These are phyloP conservation scores for Neurospora sp. DNA, from an alignment of 495 filamentous ascomycete species.

Conservation along the genomic window DNA sequence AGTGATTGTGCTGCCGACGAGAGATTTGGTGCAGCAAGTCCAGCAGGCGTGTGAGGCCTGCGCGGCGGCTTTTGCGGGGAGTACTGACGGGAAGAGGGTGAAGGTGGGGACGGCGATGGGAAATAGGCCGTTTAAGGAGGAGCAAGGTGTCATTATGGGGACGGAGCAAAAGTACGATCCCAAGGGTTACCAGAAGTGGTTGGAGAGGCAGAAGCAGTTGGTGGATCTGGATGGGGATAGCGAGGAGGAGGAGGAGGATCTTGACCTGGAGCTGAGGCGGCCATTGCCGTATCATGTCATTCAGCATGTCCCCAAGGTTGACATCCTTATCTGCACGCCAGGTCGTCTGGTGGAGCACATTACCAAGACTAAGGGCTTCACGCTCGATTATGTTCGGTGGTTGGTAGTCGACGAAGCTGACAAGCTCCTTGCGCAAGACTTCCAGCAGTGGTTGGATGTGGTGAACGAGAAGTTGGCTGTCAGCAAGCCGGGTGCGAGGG, in stretches of 20 bases:
- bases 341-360: slow-evolving; percentile 89
- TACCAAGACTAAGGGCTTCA: slow-evolving; percentile 70
- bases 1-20: slow-evolving; percentile 76
- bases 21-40: slow-evolving; percentile 82
- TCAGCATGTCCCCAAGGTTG: slow-evolving; percentile 56
- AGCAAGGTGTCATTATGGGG: slow-evolving; percentile 59
- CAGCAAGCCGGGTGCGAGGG: slow-evolving; percentile 24
- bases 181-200: slow-evolving; percentile 19
- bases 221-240: slow-evolving; percentile 13
- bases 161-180: slow-evolving; percentile 41
- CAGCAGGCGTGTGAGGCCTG: slow-evolving; percentile 61
- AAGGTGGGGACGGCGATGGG: slow-evolving; percentile 77
- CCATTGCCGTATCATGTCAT: slow-evolving; percentile 52
- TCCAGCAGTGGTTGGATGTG: slow-evolving; percentile 79
- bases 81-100: slow-evolving; percentile 47
- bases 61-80: slow-evolving; percentile 31
- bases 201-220: slow-evolving; percentile 8
- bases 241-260: slow-evolving; percentile 8
- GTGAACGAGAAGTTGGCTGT: slow-evolving; percentile 54
- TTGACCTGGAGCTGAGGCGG: slow-evolving; percentile 7
- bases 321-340: slow-evolving; percentile 87
- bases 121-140: slow-evolving; percentile 61
- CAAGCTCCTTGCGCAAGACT: slow-evolving; percentile 79
- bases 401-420: slow-evolving; percentile 92
- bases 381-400: slow-evolving; percentile 66